These are phyloP conservation scores for Bruguiera hainesii DNA, from an alignment of 441 rosid genomes.

Conservation along the genomic window DNA sequence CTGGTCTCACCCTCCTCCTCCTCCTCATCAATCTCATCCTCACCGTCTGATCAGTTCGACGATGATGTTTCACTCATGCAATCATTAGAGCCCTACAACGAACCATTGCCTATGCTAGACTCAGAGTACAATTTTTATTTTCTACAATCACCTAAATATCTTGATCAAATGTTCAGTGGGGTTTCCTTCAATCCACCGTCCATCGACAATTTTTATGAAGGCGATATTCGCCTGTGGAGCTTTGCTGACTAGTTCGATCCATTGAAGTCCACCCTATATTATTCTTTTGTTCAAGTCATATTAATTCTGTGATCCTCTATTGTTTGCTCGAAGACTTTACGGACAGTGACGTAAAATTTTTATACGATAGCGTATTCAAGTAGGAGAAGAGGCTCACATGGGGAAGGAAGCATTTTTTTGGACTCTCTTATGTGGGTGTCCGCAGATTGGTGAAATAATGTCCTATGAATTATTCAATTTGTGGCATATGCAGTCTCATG, in stretches of 20 bases:
- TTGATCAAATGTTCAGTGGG: slow-evolving; percentile 45
- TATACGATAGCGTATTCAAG: slow-evolving; percentile 12
- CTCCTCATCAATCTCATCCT: slow-evolving; percentile 35
- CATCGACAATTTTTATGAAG: slow-evolving; percentile 54
- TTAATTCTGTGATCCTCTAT: slow-evolving; percentile 17
- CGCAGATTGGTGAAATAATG: slow-evolving; percentile 22
- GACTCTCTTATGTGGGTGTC: slow-evolving; percentile 37
- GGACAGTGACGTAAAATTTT: slow-evolving; percentile 34
- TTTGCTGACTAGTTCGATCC: slow-evolving; percentile 36
- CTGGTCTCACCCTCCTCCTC: slow-evolving; percentile 34
- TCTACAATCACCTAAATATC: slow-evolving; percentile 34
- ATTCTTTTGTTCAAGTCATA: slow-evolving; percentile 21
- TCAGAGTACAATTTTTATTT: slow-evolving; percentile 44
- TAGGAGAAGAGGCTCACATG: slow-evolving; percentile 34
- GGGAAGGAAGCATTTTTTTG: slow-evolving; percentile 37
- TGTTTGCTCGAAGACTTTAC: slow-evolving; percentile 33
- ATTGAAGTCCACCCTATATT: not conserved
- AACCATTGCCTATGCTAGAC: slow-evolving; percentile 34
- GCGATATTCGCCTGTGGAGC: slow-evolving; percentile 69
- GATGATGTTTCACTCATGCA: slow-evolving; percentile 52
- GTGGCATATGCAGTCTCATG: slow-evolving; percentile 13
- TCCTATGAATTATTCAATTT: slow-evolving; percentile 21
- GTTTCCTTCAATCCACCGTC: slow-evolving; percentile 32
- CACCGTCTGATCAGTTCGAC: slow-evolving; percentile 49
- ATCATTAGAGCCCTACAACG: slow-evolving; percentile 24